These are phyloP conservation scores for Mimosa bimucronata DNA, from an alignment of 306 rosid genomes.

Conservation along the genomic window DNA sequence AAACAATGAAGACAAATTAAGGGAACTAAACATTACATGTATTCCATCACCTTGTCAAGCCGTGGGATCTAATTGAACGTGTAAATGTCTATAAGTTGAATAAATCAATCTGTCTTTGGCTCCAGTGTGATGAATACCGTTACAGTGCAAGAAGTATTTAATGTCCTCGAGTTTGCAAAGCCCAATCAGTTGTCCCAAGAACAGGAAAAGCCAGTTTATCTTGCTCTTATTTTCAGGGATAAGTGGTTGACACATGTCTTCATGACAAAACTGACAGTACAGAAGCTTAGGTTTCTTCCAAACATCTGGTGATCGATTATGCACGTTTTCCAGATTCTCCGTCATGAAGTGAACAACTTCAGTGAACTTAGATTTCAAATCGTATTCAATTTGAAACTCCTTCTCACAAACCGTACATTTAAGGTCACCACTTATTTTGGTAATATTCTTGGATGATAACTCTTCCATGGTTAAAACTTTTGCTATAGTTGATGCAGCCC, in stretches of 20 bases:
- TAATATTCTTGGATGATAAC: no score
- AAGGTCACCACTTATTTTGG: no score
- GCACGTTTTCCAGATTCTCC: neutral
- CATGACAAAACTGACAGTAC: conserved; percentile 31
- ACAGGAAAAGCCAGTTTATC: conserved; percentile 64
- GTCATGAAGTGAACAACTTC: conserved; percentile 26
- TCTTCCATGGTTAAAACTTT: conserved; percentile 19
- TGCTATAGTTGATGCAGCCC: conserved; percentile 39
- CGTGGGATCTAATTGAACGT: conserved; percentile 37
- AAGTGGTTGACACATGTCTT: conserved; percentile 36
- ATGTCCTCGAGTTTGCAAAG: conserved; percentile 44
- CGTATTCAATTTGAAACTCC: conserved; percentile 25
- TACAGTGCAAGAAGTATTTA: conserved; percentile 55
- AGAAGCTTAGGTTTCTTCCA: conserved; percentile 46
- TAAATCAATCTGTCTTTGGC: conserved; percentile 64
- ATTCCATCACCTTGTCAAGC: neutral
- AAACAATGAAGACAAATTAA: no score
- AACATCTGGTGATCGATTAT: conserved; percentile 42
- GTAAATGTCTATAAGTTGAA: conserved; percentile 44
- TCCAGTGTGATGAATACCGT: conserved; percentile 44
- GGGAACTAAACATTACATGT: no score
- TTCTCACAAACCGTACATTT: conserved; percentile 36
- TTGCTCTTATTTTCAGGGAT: neutral
- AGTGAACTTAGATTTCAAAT: conserved; percentile 11
- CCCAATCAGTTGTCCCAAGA: conserved; percentile 55